Conservation (phyloP, 179 eudicot genomes). For the Beta corolliflora region DNA sequence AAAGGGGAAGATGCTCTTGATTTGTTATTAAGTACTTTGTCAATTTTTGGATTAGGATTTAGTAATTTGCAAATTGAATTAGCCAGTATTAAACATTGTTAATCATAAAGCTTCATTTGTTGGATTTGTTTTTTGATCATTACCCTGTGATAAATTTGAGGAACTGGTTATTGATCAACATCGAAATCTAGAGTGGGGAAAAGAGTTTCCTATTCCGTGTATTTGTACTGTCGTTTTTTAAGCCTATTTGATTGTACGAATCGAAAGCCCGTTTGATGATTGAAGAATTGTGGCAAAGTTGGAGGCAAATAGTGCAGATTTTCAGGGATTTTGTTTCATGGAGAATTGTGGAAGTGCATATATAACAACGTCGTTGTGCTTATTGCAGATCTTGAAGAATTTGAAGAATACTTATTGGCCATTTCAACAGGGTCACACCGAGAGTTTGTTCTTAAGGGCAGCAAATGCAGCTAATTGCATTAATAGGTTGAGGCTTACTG, state of each 20-base stretch:
- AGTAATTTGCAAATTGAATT: neutral
- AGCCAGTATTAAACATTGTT: neutral
- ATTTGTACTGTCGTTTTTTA: neutral
- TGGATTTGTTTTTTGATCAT: neutral
- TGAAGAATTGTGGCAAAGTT: neutral
- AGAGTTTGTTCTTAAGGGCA: conserved; percentile 80
- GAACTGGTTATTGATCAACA: neutral
- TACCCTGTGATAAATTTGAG: neutral
- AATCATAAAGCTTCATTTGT: neutral
- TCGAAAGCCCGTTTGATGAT: neutral
- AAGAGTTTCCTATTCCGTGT: neutral
- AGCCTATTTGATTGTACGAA: neutral
- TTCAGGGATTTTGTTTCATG: neutral
- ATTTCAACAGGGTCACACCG: conserved; percentile 66
- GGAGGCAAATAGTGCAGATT: neutral
- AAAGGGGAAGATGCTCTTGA: neutral
- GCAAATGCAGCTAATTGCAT: conserved; percentile 75
- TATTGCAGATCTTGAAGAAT: conserved; percentile 61
- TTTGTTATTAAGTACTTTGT: too few species aligned
- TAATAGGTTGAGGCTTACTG: conserved; percentile 39
- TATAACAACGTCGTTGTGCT: neutral
- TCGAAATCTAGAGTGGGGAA: neutral
- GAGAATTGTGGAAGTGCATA: conserved; percentile 1
- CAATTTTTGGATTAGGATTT: neutral
- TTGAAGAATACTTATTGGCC: conserved; percentile 91